Conservation (phyloP, 2,329 filamentous ascomycete species). For the Dactylellina haptotyla region DNA sequence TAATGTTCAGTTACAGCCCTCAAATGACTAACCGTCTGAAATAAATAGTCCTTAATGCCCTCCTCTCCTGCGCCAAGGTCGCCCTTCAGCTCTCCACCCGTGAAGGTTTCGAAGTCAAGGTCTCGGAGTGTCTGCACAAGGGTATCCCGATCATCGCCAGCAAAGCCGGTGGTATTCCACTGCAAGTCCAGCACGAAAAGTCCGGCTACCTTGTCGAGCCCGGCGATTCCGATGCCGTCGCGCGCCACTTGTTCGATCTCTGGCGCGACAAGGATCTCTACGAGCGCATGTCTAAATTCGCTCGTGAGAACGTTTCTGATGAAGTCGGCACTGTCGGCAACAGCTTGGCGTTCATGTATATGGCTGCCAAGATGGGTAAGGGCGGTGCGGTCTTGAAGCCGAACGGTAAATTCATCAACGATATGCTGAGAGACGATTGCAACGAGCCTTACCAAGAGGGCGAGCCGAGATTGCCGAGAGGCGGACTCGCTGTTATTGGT, state of each 20-base stretch:
- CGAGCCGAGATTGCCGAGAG: slow-evolving; percentile 71
- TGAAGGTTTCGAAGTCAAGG: slow-evolving; percentile 87
- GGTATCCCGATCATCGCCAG: slow-evolving; percentile 81
- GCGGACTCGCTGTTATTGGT: slow-evolving; percentile 48
- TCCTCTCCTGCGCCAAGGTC: slow-evolving; percentile 77
- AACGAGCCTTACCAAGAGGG: slow-evolving; percentile 68
- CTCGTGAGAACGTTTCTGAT: slow-evolving; percentile 75
- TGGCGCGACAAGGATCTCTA: slow-evolving; percentile 74
- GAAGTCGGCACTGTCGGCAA: slow-evolving; percentile 85
- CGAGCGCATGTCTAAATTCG: slow-evolving; percentile 73
- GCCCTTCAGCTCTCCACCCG: slow-evolving; percentile 82
- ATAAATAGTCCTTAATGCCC: slow-evolving; percentile 71
- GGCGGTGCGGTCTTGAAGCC: slow-evolving; percentile 69
- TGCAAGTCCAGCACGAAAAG: slow-evolving; percentile 77
- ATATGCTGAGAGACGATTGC: slow-evolving; percentile 75
- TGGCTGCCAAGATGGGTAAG: slow-evolving; percentile 74
- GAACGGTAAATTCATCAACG: slow-evolving; percentile 75
- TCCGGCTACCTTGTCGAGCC: slow-evolving; percentile 79
- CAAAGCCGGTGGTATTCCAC: slow-evolving; percentile 78
- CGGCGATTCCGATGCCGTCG: slow-evolving; percentile 76
- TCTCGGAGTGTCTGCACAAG: slow-evolving; percentile 83
- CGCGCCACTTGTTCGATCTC: slow-evolving; percentile 72
- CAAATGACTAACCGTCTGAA: background rate
- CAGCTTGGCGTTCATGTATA: slow-evolving; percentile 78
- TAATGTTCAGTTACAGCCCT: background rate